These are phyloP conservation scores for Amylocarpus encephaloides DNA, from an alignment of 2,329 filamentous ascomycete species.

Conservation along the genomic window DNA sequence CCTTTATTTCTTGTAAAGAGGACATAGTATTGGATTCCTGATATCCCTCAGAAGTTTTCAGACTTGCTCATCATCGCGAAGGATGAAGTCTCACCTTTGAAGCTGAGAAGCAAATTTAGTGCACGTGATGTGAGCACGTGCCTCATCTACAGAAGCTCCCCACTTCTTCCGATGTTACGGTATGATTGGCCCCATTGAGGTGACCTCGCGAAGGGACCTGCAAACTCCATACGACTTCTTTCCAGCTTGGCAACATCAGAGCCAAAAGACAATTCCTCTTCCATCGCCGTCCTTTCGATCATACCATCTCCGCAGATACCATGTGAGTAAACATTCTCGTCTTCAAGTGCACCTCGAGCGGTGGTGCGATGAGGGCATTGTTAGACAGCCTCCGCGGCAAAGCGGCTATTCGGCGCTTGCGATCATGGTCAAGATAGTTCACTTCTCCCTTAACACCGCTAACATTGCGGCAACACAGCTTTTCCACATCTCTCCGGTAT, in stretches of 20 bases:
- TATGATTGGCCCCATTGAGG: constrained; percentile 12
- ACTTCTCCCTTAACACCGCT: neutral
- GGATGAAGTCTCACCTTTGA: neutral
- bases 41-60: too few relatives aligned
- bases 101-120: neutral
- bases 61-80: too few relatives aligned
- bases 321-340: constrained; percentile 16
- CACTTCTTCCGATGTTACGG: constrained; percentile 10
- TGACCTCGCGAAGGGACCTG: constrained; percentile 13
- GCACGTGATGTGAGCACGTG: constrained; percentile 20
- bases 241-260: constrained; percentile 24
- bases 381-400: neutral
- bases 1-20: too few relatives aligned
- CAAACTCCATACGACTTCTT: constrained; percentile 17
- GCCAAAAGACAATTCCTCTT: constrained; percentile 10
- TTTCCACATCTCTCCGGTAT: constrained; percentile 7
- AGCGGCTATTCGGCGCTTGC: constrained; percentile 7
- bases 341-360: neutral
- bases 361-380: neutral
- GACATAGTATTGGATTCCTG: too few relatives aligned
- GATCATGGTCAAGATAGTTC: constrained; percentile 7
- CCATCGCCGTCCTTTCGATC: constrained; percentile 11
- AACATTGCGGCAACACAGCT: constrained; percentile 12
- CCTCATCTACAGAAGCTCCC: neutral
- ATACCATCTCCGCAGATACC: constrained; percentile 6